Percentiles rank a stretch among this genome's conserved stretches.
phyloP scores from a whole-genome alignment of 2,329 filamentous ascomycete species.

The Alternaria ethzedia region DNA sequence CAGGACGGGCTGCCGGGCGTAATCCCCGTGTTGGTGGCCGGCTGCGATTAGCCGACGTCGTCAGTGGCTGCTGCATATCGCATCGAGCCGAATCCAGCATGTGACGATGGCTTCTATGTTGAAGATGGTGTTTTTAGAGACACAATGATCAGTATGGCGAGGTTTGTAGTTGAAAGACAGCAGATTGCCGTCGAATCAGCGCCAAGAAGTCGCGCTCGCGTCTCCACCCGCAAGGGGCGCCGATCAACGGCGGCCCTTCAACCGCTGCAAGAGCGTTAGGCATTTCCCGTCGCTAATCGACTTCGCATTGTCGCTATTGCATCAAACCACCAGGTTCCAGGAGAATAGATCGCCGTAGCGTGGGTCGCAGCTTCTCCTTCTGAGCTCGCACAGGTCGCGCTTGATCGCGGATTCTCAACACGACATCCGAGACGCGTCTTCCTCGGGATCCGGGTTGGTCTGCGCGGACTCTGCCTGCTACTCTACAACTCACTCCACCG shows the following conservation, averaged over 20 bases:
- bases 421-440: neutral
- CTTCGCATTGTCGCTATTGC: neutral
- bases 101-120: neutral
- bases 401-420: neutral
- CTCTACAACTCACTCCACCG: neutral
- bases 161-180: neutral
- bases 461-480: neutral
- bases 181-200: neutral
- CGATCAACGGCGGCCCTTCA: neutral
- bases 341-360: neutral
- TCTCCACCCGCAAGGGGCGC: neutral
- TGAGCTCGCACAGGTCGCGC: neutral
- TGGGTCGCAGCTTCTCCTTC: neutral
- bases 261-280: neutral
- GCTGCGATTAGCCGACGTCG: conserved; percentile 9
- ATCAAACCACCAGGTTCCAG: neutral
- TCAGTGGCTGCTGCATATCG: conserved; percentile 1
- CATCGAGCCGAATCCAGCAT: neutral
- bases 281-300: neutral
- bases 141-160: neutral
- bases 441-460: neutral
- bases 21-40: neutral
- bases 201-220: neutral
- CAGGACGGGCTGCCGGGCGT: conserved; percentile 6
- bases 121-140: neutral